Conservation (phyloP, 257 asterid species). For the Penstemon davidsonii region DNA sequence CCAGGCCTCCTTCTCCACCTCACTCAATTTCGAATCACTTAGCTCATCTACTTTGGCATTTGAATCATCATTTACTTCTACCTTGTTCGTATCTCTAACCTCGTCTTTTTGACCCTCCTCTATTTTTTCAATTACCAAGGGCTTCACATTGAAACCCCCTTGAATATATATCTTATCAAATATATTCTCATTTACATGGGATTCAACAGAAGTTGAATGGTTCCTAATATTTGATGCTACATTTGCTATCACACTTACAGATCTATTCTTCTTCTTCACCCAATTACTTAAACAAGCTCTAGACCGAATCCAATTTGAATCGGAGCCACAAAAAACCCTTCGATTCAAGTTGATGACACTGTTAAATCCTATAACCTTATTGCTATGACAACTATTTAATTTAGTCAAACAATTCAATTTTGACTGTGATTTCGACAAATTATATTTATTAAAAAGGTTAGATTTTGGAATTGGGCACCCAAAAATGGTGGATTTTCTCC, state of each 20-base stretch:
- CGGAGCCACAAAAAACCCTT: slow-evolving; percentile 50
- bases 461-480: slow-evolving; percentile 45
- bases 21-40: slow-evolving; percentile 24
- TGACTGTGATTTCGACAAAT: slow-evolving; percentile 48
- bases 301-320: slow-evolving; percentile 54
- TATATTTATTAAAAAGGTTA: slow-evolving; percentile 29
- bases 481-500: slow-evolving; percentile 49
- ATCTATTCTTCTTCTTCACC: slow-evolving; percentile 30
- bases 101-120: slow-evolving; percentile 35
- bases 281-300: slow-evolving; percentile 40
- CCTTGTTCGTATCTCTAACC: slow-evolving; percentile 22
- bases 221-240: slow-evolving; percentile 65
- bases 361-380: slow-evolving; percentile 37
- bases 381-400: slow-evolving; percentile 21
- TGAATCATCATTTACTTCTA: slow-evolving; percentile 24
- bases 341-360: slow-evolving; percentile 39
- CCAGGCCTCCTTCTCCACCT: slow-evolving; percentile 77
- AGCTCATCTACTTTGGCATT: slow-evolving; percentile 32
- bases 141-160: slow-evolving; percentile 60
- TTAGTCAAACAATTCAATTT: slow-evolving; percentile 29
- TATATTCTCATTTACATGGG: slow-evolving; percentile 47
- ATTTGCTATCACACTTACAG: slow-evolving; percentile 39
- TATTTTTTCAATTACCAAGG: slow-evolving; percentile 47
- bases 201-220: slow-evolving; percentile 58
- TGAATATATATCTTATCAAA: slow-evolving; percentile 63